Conservation (phyloP, 768 basidiomycete species). For the Trametes cingulata region DNA sequence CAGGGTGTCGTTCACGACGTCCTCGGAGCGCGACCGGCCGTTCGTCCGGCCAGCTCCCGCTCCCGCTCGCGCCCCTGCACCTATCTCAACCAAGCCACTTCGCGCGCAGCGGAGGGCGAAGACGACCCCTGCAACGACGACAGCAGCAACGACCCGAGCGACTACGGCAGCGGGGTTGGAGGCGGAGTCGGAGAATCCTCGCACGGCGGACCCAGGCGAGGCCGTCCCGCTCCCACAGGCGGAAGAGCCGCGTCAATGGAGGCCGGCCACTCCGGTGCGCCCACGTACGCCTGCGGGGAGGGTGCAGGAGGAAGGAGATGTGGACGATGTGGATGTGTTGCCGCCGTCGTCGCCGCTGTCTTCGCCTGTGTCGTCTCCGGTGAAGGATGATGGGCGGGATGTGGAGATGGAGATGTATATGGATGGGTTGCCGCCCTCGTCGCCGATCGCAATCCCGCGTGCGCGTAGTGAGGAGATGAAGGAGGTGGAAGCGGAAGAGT, state of each 20-base stretch:
- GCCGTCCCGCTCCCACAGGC: neutral
- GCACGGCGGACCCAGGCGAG: neutral
- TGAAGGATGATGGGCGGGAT: neutral
- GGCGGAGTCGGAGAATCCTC: slow-evolving; percentile 1
- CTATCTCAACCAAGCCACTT: neutral
- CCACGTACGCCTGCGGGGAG: slow-evolving; percentile 11
- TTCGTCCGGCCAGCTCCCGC: slow-evolving; percentile 11
- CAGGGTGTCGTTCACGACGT: slow-evolving; percentile 24
- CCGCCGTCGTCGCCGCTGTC: slow-evolving; percentile 16
- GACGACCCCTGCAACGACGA: neutral
- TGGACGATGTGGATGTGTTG: slow-evolving; percentile 1
- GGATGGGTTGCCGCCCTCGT: slow-evolving; percentile 7
- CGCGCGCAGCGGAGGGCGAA: neutral
- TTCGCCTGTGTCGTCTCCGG: slow-evolving; percentile 11
- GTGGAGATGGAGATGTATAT: neutral
- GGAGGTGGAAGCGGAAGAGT: neutral
- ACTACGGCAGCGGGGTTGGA: too few relatives aligned
- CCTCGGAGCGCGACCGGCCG: slow-evolving; percentile 24
- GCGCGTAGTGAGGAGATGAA: too few relatives aligned
- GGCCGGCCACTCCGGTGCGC: slow-evolving; percentile 10
- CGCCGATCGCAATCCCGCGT: slow-evolving; percentile 12
- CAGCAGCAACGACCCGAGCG: neutral
- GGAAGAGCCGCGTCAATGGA: neutral
- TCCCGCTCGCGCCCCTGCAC: neutral
- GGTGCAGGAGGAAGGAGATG: too few relatives aligned